These are phyloP conservation scores for Taphrina communis DNA, from an alignment of 1,139 yeast genomes.

Conservation along the genomic window DNA sequence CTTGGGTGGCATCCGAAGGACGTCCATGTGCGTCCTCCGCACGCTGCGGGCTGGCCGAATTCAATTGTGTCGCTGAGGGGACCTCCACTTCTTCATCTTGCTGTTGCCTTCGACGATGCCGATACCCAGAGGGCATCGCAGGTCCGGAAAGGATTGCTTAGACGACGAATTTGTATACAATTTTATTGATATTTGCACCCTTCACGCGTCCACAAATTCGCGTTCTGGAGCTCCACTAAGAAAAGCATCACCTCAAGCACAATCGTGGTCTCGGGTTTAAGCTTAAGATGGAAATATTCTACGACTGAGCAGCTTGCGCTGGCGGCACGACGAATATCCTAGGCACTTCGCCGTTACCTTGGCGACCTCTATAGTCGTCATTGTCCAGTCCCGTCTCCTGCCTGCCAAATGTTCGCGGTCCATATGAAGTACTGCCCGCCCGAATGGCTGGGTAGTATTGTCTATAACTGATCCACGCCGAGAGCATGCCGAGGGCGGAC, in stretches of 20 bases:
- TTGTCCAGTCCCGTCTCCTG: background rate
- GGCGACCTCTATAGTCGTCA: background rate
- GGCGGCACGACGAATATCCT: constrained; percentile 6
- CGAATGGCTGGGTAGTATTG: constrained; percentile 46
- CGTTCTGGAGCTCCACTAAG: constrained; percentile 14
- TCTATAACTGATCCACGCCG: constrained; percentile 38
- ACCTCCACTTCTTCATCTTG: background rate
- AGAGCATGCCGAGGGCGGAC: constrained; percentile 12
- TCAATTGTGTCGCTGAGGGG: background rate
- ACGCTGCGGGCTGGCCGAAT: background rate
- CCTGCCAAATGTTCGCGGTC: constrained; percentile 10
- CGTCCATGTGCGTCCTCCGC: background rate
- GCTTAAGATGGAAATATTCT: background rate
- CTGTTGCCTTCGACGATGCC: constrained; percentile 3
- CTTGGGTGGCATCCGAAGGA: constrained; percentile 6
- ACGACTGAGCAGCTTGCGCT: background rate
- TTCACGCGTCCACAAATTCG: constrained; percentile 13
- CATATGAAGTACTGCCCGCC: constrained; percentile 55
- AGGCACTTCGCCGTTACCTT: background rate
- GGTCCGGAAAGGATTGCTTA: background rate
- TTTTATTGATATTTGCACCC: constrained; percentile 1
- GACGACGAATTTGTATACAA: background rate
- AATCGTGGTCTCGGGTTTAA: background rate
- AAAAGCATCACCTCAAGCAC: too few relatives aligned
- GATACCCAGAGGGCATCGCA: constrained; percentile 7